Percentiles rank a stretch among this genome's conserved stretches.
phyloP scores from a whole-genome alignment of 108 stramenopile species.

The Aurantiochytrium sp. region DNA sequence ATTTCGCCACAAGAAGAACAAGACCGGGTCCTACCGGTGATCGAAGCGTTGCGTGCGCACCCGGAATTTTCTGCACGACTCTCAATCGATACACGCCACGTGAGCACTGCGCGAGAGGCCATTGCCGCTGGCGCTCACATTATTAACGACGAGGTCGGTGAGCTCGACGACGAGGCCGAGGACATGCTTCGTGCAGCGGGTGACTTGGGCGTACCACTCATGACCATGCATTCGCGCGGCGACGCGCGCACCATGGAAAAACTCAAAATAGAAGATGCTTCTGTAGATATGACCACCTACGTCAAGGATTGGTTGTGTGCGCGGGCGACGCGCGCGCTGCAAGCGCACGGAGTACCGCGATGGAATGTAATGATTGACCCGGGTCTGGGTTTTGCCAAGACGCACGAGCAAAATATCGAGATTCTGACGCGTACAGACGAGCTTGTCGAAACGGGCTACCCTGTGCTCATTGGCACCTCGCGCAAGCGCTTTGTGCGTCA shows the following conservation, averaged over 20 bases:
- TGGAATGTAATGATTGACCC: slow-evolving; percentile 86
- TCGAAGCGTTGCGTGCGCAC: slow-evolving; percentile 56
- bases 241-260: slow-evolving; percentile 79
- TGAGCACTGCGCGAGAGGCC: slow-evolving; percentile 71
- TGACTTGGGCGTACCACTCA: slow-evolving; percentile 64
- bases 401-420: slow-evolving; percentile 59
- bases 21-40: slow-evolving; percentile 69
- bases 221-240: slow-evolving; percentile 92
- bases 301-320: slow-evolving; percentile 55
- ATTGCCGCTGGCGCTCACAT: slow-evolving; percentile 82
- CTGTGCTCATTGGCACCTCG: slow-evolving; percentile 77
- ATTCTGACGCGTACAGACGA: slow-evolving; percentile 54
- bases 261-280: slow-evolving; percentile 53
- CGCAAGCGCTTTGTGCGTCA: slow-evolving; percentile 87
- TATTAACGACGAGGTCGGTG: slow-evolving; percentile 92
- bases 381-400: slow-evolving; percentile 94
- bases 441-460: slow-evolving; percentile 38
- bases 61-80: slow-evolving; percentile 44
- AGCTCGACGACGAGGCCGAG: slow-evolving; percentile 59
- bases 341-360: slow-evolving; percentile 57
- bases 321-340: slow-evolving; percentile 60
- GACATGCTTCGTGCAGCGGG: slow-evolving; percentile 74
- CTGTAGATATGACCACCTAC: slow-evolving; percentile 55
- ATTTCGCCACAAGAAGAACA: slow-evolving; percentile 68
- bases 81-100: slow-evolving; percentile 88